Evolutionary conservation across 2,329 filamentous ascomycete species (phyloP), one percentile per base, ranked within the genome.

Genomic region (Clarireedia monteithiana): DNA sequence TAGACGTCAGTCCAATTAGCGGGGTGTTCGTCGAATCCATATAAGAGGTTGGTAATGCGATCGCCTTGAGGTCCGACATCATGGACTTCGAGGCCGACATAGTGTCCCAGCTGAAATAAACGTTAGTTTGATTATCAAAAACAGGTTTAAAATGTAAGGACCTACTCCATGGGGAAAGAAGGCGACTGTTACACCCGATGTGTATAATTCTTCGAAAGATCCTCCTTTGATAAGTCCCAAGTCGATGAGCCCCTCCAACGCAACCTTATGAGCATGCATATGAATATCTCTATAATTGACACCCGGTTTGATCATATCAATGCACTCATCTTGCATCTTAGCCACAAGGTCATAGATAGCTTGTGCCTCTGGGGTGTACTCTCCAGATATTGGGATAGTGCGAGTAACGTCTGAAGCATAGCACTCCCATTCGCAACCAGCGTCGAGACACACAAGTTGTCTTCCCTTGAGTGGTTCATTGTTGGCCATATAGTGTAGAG

Each of bases 351-450:
- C 77, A 69, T 96, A 91, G 52, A 96, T 85, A 9, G 82, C 79
- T 48, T 80, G 78, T 0, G 85, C 85, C 68, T 92, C 86, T 14
- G 77, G 70, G 0, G 82, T 81, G 63, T 90, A 95, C 0, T 73
- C 74, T 5, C 88, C 88, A 14, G 78, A 80, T 23, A 96, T 73
- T 4, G 92, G 92, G 62, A 96, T 83, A 0, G 91, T 94, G 39
- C 92, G 83, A 0, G 94, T 97, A 27, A 97, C 84, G 70, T 97
- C 92, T 56, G 87, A 88, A 30, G 90, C 90, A 69, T 99, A 97
- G 63, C 87, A 85, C 49, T 84, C 74, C 72, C 84, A 95, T 71
- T 97, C 92, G 62, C 85, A 87, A 2, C 90, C 91, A 1, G 92
- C 91, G 68, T 99, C 92, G 4, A 99, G 76, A 20, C 95, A 84